Evolutionary conservation across 192 early-diverging fungal genomes (phyloP), one percentile per base, ranked within the genome.

Genomic region (Paraglomus brasilianum): DNA sequence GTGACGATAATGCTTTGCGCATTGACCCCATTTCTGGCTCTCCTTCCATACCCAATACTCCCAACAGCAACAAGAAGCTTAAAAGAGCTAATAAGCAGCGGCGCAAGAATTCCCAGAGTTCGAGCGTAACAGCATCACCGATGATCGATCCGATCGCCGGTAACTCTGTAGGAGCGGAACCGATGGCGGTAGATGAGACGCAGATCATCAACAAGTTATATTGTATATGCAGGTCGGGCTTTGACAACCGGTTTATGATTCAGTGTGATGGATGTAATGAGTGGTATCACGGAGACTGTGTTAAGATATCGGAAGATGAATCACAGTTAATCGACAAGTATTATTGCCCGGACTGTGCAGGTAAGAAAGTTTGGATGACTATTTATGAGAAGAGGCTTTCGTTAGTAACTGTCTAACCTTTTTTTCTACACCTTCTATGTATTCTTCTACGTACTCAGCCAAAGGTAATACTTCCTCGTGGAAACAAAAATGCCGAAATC

Each of bases 221-320:
- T 63, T 92, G 91, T 60, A 69, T 89, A 11, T 92, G 91, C 58
- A 81, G 78, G 11, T 72, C 74, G 19, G 75, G 77, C 1, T 83
- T 83, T 66, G 86, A 86, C 66, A 75, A 71, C 4, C 76, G 73
- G 36, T 85, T 85, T 49, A 92, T 92, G 91, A 91, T 92, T 74
- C 83, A 81, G 1, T 92, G 91, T 74, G 91, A 92, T 66, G 72
- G 67, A 13, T 92, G 91, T 58, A 82, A 87, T 63, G 83, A 83
- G 55, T 92, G 91, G 91, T 92, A 80, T 69, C 91, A 92, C 78
- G 88, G 89, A 36, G 79, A 78, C 15, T 92, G 91, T 61, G 84
- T 92, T 5, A 82, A 85, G 9, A 77, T 92, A 39, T 78, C 76
- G 9, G 78, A 82, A 39, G 76, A 75, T 1, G 80, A 86, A 36